Base-by-base conservation (phyloP, 805 yeast species). In the Peterozyma toletana region DNA sequence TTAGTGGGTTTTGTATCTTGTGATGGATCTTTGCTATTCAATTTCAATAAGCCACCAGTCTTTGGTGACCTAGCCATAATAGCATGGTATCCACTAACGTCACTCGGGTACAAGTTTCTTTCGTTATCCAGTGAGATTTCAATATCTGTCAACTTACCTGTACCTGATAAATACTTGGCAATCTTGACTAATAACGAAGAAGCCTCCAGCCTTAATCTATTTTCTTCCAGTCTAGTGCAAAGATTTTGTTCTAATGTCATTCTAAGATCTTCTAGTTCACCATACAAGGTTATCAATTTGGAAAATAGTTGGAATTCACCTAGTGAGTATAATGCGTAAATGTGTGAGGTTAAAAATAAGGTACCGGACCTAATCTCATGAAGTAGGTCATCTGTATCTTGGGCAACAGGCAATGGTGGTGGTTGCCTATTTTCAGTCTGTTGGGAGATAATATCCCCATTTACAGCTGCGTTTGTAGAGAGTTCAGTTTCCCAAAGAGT, bases 251-350 rank as follows among this genome's bases (percentile, higher is more conserved):
- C 54, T 44, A 84, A 62, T 51, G 72, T 75, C 48, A 81, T 59
- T 53, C 86, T 65, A 34, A 77, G 67, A 44, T 78, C 78, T 51
- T 82, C 82, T 49, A 85, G 62, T 39, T 76, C 73, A 36, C 70
- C 63, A 58, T 78, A 83, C 35, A 82, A 65, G 11, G 57, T 60
- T 2, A 71, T 62, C 50, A 85, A 67, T 50, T 77, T 79, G 46
- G 71, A 69, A 62, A 75, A 82, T 37, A 82, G 67, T n/a, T 72
- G 64, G 50, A 79, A 80, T 55, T 84, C 86, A 37, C 86, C 84
- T 50, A 77, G 74, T 0, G 90, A 77, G 61, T 84, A 85, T 53
- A 83, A 67, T 0, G 86, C 77, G 60, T 75, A 84, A 40, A 83
- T 74, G 51, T 83, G 86, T 9, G 83, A 71, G 11, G 78, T 69